A percentile compares a stretch with the other conserved stretches of the same genome.
Evolutionary conservation across 495 filamentous ascomycete species (phyloP).

Genomic region (Aspergillus conjunctus): DNA sequence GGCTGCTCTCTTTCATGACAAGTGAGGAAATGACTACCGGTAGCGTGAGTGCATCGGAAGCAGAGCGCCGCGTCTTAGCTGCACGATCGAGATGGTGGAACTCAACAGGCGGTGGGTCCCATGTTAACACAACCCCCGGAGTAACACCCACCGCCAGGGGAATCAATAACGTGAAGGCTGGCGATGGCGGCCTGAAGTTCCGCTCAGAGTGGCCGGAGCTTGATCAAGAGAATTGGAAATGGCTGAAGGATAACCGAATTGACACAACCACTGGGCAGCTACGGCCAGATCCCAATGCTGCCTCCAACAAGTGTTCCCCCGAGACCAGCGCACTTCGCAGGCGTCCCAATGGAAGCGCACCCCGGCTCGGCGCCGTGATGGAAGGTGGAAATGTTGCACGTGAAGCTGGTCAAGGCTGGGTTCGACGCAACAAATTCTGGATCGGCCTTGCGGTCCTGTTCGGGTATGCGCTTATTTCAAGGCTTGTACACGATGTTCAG

Average conservation of each 20-base stretch:
- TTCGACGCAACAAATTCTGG: slow-evolving; percentile 72
- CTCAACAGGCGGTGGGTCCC: slow-evolving; percentile 88
- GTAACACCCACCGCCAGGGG: slow-evolving; percentile 52
- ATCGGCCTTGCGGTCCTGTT: slow-evolving; percentile 69
- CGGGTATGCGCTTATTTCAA: slow-evolving; percentile 75
- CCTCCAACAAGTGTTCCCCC: slow-evolving; percentile 52
- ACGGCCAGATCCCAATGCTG: slow-evolving; percentile 43
- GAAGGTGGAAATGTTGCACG: slow-evolving; percentile 72
- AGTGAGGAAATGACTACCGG: slow-evolving; percentile 99
- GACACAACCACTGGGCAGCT: slow-evolving; percentile 75
- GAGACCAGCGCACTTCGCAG: slow-evolving; percentile 69
- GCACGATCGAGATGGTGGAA: slow-evolving; percentile 93
- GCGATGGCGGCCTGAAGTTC: slow-evolving; percentile 92
- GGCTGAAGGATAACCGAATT: slow-evolving; percentile 82
- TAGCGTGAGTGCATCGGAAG: slow-evolving; percentile 74
- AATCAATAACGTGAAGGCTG: slow-evolving; percentile 72
- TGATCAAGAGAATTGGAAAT: slow-evolving; percentile 89
- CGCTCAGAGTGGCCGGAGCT: slow-evolving; percentile 85
- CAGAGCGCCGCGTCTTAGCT: slow-evolving; percentile 78
- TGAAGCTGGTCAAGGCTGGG: slow-evolving; percentile 79
- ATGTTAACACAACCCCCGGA: slow-evolving; percentile 50
- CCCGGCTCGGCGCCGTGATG: slow-evolving; percentile 77
- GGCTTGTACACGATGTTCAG: slow-evolving; percentile 64
- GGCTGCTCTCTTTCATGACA: slow-evolving; percentile 95
- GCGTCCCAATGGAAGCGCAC: slow-evolving; percentile 65